Conservation (phyloP, 495 filamentous ascomycete species). For the Cercophora newfieldiana region DNA sequence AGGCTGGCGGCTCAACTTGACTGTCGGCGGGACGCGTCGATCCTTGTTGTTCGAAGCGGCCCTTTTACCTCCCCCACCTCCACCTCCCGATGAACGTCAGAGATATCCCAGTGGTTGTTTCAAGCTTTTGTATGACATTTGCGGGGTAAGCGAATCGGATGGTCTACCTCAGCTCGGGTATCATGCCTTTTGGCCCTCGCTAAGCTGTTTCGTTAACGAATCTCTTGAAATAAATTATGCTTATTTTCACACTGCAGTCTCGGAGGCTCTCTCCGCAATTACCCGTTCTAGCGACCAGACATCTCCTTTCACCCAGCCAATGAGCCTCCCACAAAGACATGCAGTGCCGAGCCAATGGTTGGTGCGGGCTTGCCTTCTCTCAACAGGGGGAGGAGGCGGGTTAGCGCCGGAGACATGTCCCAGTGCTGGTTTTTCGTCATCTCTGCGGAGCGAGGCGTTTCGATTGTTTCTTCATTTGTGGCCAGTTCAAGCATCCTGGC, state of each 20-base stretch:
- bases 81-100: slow-evolving; percentile 1
- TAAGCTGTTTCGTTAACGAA: neutral
- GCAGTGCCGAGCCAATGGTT: neutral
- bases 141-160: neutral
- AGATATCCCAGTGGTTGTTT: neutral
- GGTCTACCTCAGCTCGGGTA: neutral
- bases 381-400: neutral
- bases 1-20: too few species aligned
- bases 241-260: neutral
- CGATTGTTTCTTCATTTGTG: too few species aligned
- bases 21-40: too few species aligned
- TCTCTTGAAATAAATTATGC: neutral
- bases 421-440: too few species aligned
- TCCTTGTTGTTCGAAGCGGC: neutral
- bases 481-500: too few species aligned
- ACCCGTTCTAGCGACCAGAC: neutral
- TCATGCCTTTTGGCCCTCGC: neutral
- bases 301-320: neutral
- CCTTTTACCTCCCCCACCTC: neutral
- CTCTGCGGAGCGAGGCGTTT: too few species aligned
- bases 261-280: neutral
- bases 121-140: neutral
- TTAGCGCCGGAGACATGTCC: too few species aligned
- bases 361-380: neutral
- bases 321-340: neutral